phyloP scores from a whole-genome alignment of 805 yeast genomes.

The Yamadazyma scolyti region DNA sequence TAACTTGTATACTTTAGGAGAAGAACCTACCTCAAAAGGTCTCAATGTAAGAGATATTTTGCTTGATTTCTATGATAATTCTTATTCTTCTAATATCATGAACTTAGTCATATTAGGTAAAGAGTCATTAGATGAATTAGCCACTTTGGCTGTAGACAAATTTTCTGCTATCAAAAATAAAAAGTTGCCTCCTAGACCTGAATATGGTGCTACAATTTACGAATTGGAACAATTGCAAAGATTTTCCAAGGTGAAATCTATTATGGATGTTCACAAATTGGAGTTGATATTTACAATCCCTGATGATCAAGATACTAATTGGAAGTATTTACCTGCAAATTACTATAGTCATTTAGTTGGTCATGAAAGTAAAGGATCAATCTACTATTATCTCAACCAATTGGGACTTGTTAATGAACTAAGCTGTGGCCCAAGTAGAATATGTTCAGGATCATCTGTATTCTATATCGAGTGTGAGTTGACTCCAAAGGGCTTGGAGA shows the following conservation, averaged over 20 bases:
- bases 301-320: slow-evolving; percentile 55
- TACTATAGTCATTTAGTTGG: slow-evolving; percentile 83
- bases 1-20: slow-evolving; percentile 69
- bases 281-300: slow-evolving; percentile 73
- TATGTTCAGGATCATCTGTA: slow-evolving; percentile 63
- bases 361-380: slow-evolving; percentile 88
- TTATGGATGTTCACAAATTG: slow-evolving; percentile 70
- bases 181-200: slow-evolving; percentile 34
- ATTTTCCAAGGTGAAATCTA: slow-evolving; percentile 68
- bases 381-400: slow-evolving; percentile 65
- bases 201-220: slow-evolving; percentile 48
- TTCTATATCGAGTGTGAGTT: slow-evolving; percentile 73
- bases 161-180: slow-evolving; percentile 63
- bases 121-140: slow-evolving; percentile 68
- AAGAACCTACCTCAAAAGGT: slow-evolving; percentile 55
- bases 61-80: slow-evolving; percentile 64
- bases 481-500: slow-evolving; percentile 64
- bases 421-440: slow-evolving; percentile 66
- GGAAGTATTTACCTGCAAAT: slow-evolving; percentile 67
- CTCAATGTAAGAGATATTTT: slow-evolving; percentile 78
- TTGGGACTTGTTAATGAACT: slow-evolving; percentile 76
- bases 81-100: slow-evolving; percentile 87
- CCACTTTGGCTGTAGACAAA: slow-evolving; percentile 63
- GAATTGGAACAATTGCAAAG: slow-evolving; percentile 47
- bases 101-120: slow-evolving; percentile 80